Conservation (phyloP, 306 rosid genomes). For the Dalbergia cultrata region DNA sequence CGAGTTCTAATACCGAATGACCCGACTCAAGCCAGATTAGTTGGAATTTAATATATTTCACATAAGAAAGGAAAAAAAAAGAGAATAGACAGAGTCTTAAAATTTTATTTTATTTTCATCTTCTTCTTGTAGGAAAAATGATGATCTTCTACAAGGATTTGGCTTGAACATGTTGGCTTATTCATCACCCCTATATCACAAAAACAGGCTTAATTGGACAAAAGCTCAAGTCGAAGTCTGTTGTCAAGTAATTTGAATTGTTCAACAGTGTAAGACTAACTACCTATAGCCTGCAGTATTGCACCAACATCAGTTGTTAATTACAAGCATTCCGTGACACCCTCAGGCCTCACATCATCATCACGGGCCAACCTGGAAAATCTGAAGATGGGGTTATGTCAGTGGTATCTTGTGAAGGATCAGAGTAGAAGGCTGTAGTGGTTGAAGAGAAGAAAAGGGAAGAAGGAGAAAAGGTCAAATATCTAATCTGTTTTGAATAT, state of each 20-base stretch:
- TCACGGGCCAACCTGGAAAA: constrained; percentile 18
- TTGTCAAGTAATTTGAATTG: constrained; percentile 32
- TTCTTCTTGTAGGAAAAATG: constrained; percentile 9
- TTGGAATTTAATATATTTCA: too few species aligned
- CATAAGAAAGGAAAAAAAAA: too few species aligned
- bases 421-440: constrained; percentile 12
- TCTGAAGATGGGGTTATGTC: not conserved
- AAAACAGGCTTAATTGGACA: constrained; percentile 33
- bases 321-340: not conserved
- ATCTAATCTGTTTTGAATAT: not conserved
- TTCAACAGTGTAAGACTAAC: constrained; percentile 36
- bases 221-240: constrained; percentile 44
- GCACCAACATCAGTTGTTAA: not conserved
- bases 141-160: not conserved
- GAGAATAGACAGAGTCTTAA: too few species aligned
- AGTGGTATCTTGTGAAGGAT: constrained; percentile 36
- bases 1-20: too few species aligned
- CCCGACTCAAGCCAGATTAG: too few species aligned
- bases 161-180: constrained; percentile 39
- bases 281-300: not conserved
- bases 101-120: too few species aligned
- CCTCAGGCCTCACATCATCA: not conserved
- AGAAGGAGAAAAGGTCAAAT: constrained; percentile 24
- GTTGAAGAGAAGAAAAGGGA: constrained; percentile 11
- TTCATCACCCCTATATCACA: constrained; percentile 22